Evolutionary conservation across 371 early-diverging fungal species (phyloP).

Genomic region (Chytridium lagenaria): DNA sequence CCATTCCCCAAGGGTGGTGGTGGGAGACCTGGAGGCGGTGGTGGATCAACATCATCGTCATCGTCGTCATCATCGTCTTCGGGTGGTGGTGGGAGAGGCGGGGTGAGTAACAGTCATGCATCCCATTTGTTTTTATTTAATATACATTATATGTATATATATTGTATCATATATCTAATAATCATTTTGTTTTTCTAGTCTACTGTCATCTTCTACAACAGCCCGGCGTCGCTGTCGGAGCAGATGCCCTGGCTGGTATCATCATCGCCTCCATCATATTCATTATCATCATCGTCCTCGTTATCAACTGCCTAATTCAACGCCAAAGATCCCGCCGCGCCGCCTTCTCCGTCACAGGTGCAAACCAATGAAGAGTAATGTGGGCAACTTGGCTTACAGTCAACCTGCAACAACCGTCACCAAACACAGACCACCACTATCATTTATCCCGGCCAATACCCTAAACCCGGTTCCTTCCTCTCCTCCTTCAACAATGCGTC

Average conservation of each 20-base stretch:
- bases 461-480: slow-evolving; percentile 1
- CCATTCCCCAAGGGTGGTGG: slow-evolving; percentile 17
- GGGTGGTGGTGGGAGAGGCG: background rate
- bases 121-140: no score
- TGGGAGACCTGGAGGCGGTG: slow-evolving; percentile 8
- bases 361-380: no score
- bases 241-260: background rate
- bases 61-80: background rate
- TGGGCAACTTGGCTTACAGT: no score
- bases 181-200: no score
- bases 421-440: slow-evolving; percentile 8
- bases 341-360: background rate
- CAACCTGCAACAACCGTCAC: background rate
- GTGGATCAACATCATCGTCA: background rate
- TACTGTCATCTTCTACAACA: no score
- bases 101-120: background rate
- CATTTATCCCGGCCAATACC: slow-evolving; percentile 14
- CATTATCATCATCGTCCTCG: background rate
- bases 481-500: slow-evolving; percentile 1
- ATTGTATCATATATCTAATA: no score
- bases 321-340: background rate
- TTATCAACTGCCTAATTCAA: background rate
- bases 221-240: background rate
- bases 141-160: no score
- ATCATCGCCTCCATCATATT: background rate